phyloP scores from a whole-genome alignment of 345 rosid species.

The Populus simonii region DNA sequence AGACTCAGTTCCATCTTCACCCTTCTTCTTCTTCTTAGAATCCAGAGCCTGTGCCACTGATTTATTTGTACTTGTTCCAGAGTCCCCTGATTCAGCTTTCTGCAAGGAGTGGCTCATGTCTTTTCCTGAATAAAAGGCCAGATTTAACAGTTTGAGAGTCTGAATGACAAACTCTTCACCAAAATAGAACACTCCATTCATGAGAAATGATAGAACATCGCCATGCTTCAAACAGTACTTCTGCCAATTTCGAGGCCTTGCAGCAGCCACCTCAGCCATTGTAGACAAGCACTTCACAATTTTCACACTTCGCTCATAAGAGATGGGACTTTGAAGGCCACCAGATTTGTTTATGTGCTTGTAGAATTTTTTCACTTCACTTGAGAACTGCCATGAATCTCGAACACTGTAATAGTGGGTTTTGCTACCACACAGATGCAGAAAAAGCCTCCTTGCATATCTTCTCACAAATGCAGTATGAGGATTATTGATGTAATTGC shows the following conservation, averaged over 20 bases:
- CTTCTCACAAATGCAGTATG: slow-evolving; percentile 93
- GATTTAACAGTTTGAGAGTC: slow-evolving; percentile 78
- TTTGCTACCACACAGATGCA: slow-evolving; percentile 96
- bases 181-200: slow-evolving; percentile 75
- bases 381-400: slow-evolving; percentile 95
- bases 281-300: slow-evolving; percentile 84
- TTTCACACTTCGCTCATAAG: slow-evolving; percentile 93
- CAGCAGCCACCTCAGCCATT: slow-evolving; percentile 87
- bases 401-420: slow-evolving; percentile 91
- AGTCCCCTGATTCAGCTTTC: slow-evolving; percentile 68
- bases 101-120: slow-evolving; percentile 59
- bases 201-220: slow-evolving; percentile 74
- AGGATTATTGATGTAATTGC: slow-evolving; percentile 94
- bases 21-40: slow-evolving; percentile 87
- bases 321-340: slow-evolving; percentile 74
- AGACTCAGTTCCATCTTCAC: slow-evolving; percentile 83
- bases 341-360: slow-evolving; percentile 90
- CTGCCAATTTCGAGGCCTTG: slow-evolving; percentile 99
- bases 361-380: slow-evolving; percentile 73
- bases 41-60: slow-evolving; percentile 63
- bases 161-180: slow-evolving; percentile 92
- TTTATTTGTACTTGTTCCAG: slow-evolving; percentile 55
- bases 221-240: slow-evolving; percentile 85
- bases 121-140: slow-evolving; percentile 91
- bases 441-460: slow-evolving; percentile 95